Evolutionary conservation across 2,329 filamentous ascomycete species (phyloP).

Genomic region (Venturia effusa): DNA sequence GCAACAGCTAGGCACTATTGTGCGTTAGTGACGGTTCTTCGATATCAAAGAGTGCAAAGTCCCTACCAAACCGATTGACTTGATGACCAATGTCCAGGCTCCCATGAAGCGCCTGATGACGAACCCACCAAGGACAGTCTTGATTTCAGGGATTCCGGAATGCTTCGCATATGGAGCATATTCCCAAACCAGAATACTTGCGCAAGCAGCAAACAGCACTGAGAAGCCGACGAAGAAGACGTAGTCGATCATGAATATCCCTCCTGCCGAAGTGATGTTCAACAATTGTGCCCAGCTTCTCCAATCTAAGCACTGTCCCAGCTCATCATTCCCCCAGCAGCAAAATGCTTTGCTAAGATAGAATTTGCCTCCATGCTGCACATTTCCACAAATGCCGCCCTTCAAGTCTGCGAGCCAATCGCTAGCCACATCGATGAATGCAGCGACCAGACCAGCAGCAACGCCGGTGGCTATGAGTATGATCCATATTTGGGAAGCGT

Average conservation of each 20-base stretch:
- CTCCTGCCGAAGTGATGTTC: constrained; percentile 52
- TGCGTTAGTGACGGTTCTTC: constrained; percentile 17
- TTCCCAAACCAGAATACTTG: constrained; percentile 68
- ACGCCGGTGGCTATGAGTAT: constrained; percentile 78
- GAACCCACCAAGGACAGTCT: constrained; percentile 88
- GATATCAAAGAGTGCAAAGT: neutral
- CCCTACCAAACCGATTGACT: constrained; percentile 74
- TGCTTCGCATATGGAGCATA: constrained; percentile 86
- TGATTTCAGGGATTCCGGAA: constrained; percentile 95
- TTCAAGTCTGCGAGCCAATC: constrained; percentile 94
- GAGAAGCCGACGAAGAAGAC: constrained; percentile 78
- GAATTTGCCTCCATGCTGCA: constrained; percentile 71
- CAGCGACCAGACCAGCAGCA: constrained; percentile 73
- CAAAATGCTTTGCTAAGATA: constrained; percentile 89
- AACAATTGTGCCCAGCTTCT: constrained; percentile 71
- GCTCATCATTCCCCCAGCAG: constrained; percentile 77
- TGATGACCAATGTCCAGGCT: constrained; percentile 77
- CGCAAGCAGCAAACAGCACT: constrained; percentile 66
- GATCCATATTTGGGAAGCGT: constrained; percentile 86
- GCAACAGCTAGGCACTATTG: constrained; percentile 76
- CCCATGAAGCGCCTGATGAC: constrained; percentile 83
- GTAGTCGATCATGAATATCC: constrained; percentile 76
- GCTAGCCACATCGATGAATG: constrained; percentile 77
- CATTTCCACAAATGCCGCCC: constrained; percentile 70
- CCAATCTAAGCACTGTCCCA: constrained; percentile 78